A percentile compares a stretch with the other conserved stretches of the same genome.
Conservation (phyloP, 257 asterid species). For the Solanum tarijense region DNA sequence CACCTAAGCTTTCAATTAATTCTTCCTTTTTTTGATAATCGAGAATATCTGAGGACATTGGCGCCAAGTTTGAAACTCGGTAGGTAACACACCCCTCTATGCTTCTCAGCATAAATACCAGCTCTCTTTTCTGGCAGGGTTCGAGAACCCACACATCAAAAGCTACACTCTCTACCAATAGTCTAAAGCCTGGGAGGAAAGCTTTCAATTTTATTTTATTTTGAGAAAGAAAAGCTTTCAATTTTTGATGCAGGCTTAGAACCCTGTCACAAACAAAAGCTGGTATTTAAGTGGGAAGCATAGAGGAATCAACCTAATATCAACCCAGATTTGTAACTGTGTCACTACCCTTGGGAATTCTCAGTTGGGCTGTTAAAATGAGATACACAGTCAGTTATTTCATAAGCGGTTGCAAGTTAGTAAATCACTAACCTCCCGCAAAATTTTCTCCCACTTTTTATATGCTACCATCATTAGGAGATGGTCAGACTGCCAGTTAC, state of each 20-base stretch:
- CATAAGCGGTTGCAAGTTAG: neutral
- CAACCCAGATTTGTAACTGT: neutral
- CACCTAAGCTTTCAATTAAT: neutral
- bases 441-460: constrained; percentile 73
- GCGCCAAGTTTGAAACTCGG: neutral
- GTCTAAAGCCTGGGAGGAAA: neutral
- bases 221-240: neutral
- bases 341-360: neutral
- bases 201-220: neutral
- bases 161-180: neutral
- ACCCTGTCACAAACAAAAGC: neutral
- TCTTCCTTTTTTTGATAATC: neutral
- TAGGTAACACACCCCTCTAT: neutral
- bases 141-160: neutral
- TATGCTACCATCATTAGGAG: constrained; percentile 84
- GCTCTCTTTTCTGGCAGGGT: neutral
- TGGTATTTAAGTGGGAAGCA: neutral
- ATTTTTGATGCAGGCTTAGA: neutral
- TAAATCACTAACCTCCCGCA: constrained; percentile 48
- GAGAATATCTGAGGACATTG: neutral
- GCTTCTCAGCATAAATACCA: neutral
- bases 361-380: neutral
- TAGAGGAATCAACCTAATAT: neutral
- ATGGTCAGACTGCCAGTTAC: constrained; percentile 80
- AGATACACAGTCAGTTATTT: neutral